phyloP scores from a whole-genome alignment of 225 moss, liverwort and hornwort species.

The Pseudisothecium myosuroides region DNA sequence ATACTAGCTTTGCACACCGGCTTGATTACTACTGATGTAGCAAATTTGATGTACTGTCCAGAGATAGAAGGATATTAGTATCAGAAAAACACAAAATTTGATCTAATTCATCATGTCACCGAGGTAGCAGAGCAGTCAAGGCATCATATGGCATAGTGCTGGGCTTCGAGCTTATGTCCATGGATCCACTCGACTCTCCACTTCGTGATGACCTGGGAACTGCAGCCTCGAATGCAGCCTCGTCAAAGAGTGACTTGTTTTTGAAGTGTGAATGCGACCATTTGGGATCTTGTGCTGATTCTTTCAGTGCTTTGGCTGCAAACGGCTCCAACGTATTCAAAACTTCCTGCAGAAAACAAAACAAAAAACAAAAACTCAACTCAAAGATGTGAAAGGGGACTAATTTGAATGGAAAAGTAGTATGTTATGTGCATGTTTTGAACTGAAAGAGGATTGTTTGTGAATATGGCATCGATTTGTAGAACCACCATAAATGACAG shows the following conservation, averaged over 20 bases:
- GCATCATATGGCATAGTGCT: not conserved
- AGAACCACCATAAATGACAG: not conserved
- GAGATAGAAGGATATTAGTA: not conserved
- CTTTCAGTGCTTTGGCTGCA: not conserved
- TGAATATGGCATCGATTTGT: not conserved
- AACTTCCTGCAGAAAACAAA: not conserved
- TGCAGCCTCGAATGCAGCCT: not conserved
- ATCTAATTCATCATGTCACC: not conserved
- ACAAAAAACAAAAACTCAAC: not conserved
- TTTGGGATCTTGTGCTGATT: not conserved
- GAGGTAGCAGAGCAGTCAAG: not conserved
- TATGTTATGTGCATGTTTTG: not conserved
- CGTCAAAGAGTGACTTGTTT: constrained; percentile 3
- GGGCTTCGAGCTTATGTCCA: not conserved
- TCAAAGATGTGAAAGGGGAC: not conserved
- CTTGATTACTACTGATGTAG: not conserved
- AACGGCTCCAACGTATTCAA: not conserved
- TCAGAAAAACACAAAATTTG: not conserved
- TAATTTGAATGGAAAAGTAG: not conserved
- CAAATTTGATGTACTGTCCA: not conserved
- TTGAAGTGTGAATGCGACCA: constrained; percentile 2
- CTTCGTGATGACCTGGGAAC: not conserved
- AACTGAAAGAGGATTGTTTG: not conserved
- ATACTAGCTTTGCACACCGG: not conserved
- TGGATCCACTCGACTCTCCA: not conserved